Base-by-base conservation (phyloP, 2,329 filamentous ascomycete genomes). In the Ceratocystis smalleyi region DNA sequence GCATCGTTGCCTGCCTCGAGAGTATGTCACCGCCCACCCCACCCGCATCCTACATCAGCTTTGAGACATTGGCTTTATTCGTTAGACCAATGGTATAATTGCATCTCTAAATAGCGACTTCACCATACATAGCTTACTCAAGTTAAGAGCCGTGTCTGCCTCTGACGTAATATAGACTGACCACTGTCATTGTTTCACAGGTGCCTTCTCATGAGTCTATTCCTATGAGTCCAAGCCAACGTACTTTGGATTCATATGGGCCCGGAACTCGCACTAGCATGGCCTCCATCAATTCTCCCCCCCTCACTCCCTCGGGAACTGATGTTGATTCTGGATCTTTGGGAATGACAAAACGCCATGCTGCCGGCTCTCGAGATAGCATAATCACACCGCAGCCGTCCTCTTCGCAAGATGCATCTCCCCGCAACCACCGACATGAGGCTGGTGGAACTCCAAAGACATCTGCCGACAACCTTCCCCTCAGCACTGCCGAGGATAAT, bases 221-320 rank as follows among this genome's bases (percentile, higher is more conserved):
- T 43, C 65, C 62, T 24, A 61, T 64, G 40, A 43, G 54, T 55
- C 65, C 65, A 19, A 47, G 62, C 22, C 63, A 64, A 49, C 57
- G 57, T 27, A 63, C 65, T 47, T 24, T 43, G 19, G 62, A 66
- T 54, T 64, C 62, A 27, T 43, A 57, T 59, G 47, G 40, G n/a
- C 54, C 54, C 17, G 54, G 54, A 19, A 17, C 54, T 15, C 54
- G 54, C 7, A 40, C 51, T n/a, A 81, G 82, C 67, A 77, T 82
- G 55, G 83, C 85, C 66, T 83, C 87, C 65, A 82, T 95, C 76
- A 88, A 92, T 69, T 95, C 91, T 10, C 92, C 92, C 68, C 91
- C 91, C 51, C 80, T 97, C 62, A 96, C 91, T 12, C 92, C 92
- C 19, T 85, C 90, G 64, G 91, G 85, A 62, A 92, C 89, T 54